These are phyloP conservation scores for Crithidia bombi DNA, from an alignment of 208 protist species.

Conservation along the genomic window DNA sequence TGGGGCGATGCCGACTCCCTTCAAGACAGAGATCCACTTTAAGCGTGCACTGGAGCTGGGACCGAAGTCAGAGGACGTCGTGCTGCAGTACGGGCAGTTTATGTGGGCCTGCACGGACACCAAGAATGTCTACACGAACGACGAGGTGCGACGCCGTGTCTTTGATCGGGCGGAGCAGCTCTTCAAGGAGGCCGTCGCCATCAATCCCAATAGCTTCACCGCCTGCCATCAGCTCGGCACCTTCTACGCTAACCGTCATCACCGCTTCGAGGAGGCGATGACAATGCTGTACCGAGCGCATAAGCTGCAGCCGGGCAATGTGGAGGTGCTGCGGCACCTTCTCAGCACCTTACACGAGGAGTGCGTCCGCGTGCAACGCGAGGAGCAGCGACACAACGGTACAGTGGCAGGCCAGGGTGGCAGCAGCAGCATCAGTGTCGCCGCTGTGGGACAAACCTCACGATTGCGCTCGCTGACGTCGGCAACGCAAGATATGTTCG, in stretches of 20 bases:
- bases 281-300: slow-evolving; percentile 60
- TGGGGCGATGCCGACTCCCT: slow-evolving; percentile 60
- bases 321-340: slow-evolving; percentile 58
- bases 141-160: slow-evolving; percentile 41
- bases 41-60: slow-evolving; percentile 59
- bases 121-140: slow-evolving; percentile 35
- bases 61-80: slow-evolving; percentile 46
- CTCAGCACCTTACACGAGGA: slow-evolving; percentile 59
- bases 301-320: slow-evolving; percentile 54
- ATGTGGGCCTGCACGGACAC: slow-evolving; percentile 55
- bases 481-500: slow-evolving; percentile 50
- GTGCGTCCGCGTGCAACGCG: slow-evolving; percentile 57
- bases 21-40: slow-evolving; percentile 58
- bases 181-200: slow-evolving; percentile 47
- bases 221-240: slow-evolving; percentile 57
- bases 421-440: background rate
- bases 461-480: slow-evolving; percentile 51
- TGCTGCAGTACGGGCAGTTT: slow-evolving; percentile 70
- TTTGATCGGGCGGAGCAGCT: slow-evolving; percentile 62
- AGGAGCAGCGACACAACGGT: slow-evolving; percentile 31
- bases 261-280: slow-evolving; percentile 75
- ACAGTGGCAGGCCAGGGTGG: slow-evolving; percentile 26
- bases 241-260: slow-evolving; percentile 63
- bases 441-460: slow-evolving; percentile 4
- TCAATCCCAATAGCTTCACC: slow-evolving; percentile 47